Conservation (phyloP, 306 rosid genomes). For the Cicer arietinum region DNA sequence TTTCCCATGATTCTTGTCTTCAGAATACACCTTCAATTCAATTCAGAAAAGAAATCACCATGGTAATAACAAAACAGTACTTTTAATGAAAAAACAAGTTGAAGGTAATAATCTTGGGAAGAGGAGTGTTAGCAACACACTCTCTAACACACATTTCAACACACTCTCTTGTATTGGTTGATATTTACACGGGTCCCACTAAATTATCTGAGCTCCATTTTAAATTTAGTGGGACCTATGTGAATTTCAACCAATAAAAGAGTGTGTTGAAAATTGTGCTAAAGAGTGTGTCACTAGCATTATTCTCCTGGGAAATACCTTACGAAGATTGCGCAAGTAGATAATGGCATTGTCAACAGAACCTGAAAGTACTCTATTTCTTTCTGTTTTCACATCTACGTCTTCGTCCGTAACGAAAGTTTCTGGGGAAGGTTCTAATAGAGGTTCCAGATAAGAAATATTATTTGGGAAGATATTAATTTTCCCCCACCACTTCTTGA, state of each 20-base stretch:
- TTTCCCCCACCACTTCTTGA: slow-evolving; percentile 68
- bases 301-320: slow-evolving; percentile 57
- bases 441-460: slow-evolving; percentile 66
- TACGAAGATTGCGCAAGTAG: slow-evolving; percentile 81
- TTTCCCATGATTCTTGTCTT: slow-evolving; percentile 58
- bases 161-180: too few species aligned
- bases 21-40: slow-evolving; percentile 78
- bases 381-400: slow-evolving; percentile 84
- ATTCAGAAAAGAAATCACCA: slow-evolving; percentile 39
- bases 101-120: slow-evolving; percentile 26
- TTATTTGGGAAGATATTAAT: slow-evolving; percentile 42
- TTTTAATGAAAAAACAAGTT: slow-evolving; percentile 30
- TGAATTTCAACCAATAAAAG: too few species aligned
- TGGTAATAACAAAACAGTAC: slow-evolving; percentile 22
- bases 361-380: slow-evolving; percentile 90
- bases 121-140: too few species aligned
- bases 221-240: too few species aligned
- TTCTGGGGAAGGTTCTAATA: slow-evolving; percentile 63
- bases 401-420: slow-evolving; percentile 63
- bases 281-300: too few species aligned
- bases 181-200: too few species aligned
- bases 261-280: too few species aligned
- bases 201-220: too few species aligned
- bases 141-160: too few species aligned
- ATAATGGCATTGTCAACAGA: slow-evolving; percentile 78